These are phyloP conservation scores for Mycena belliarum DNA, from an alignment of 768 basidiomycete genomes.

Conservation along the genomic window DNA sequence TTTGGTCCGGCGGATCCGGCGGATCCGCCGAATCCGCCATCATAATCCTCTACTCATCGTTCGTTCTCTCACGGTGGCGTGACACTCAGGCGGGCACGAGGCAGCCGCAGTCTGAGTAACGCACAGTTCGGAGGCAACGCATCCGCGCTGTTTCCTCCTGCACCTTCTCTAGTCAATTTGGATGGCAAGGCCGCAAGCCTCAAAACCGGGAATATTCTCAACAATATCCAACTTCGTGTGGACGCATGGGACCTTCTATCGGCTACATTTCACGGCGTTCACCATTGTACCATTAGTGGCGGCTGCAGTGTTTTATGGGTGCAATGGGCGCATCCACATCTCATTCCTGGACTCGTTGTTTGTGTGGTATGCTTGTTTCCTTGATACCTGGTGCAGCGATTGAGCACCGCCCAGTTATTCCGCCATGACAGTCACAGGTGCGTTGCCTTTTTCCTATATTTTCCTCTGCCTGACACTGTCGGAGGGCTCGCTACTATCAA, in stretches of 20 bases:
- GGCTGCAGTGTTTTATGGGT: constrained; percentile 66
- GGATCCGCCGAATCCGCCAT: no score
- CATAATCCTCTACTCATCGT: no score
- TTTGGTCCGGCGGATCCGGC: no score
- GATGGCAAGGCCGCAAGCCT: not conserved
- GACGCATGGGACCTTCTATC: constrained; percentile 49
- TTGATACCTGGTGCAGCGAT: not conserved
- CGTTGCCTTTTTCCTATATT: not conserved
- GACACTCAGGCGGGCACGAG: no score
- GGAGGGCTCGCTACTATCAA: constrained; percentile 45
- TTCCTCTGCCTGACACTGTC: not conserved
- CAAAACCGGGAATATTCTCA: not conserved
- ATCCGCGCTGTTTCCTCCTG: no score
- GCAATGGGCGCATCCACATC: constrained; percentile 54
- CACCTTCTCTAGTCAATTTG: no score
- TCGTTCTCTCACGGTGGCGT: no score
- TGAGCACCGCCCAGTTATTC: constrained; percentile 38
- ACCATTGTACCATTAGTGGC: constrained; percentile 58
- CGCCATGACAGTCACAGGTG: constrained; percentile 53
- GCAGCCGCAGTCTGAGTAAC: no score
- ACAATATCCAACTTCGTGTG: constrained; percentile 22
- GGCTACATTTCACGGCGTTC: constrained; percentile 51
- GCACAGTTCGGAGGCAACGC: no score
- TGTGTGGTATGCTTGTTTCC: constrained; percentile 33
- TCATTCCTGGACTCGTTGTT: constrained; percentile 59